Evolutionary conservation across 2,329 filamentous ascomycete species (phyloP), one percentile per base, ranked within the genome.

Genomic region (Lachnellula hyalina): DNA sequence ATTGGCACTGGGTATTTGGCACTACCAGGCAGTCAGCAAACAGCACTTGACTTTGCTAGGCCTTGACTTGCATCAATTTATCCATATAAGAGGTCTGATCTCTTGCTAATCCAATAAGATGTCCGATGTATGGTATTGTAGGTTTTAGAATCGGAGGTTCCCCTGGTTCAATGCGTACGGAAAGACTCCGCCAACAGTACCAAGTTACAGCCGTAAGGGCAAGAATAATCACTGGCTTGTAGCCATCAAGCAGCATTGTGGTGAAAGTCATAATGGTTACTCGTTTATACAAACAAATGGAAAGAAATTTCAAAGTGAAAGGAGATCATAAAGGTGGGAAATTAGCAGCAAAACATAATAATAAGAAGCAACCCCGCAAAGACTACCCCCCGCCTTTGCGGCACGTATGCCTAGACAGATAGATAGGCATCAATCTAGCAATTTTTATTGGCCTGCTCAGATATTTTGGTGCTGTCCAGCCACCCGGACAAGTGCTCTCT

Each of bases 111-210:
- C 73, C 72, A 34, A 78, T 63, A 14, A 77, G 66, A 57, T 79
- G 76, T 3, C 76, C 76, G 34, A 79, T 62, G 19, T 73, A 65
- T 1, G 76, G 76, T 15, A 79, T 65, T 25, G 49, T 67, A 0
- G 73, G 65, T 21, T 68, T 69, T 9, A 77, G 21, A 0, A 73
- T 49, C 12, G 75, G 75, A 7, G 77, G 76, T 54, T 79, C 76
- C 51, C 68, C 63, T 7, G 70, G 58, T 47, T 73, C 67, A 15
- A 54, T 6, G 5, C 36, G 38, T 11, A 51, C 32, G 15, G 52
- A 32, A 17, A 54, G 21, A 40, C 25, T 28, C 49, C 55, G 59
- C 52, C 55, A 54, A 38, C 55, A 56, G 8, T 9, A 56, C 15
- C 5, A 47, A 8, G 12, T 25, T 21, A 60, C 49, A 21, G 52